Evolutionary conservation across 139 green algal species (phyloP), one percentile per base, ranked within the genome.

Genomic region (Chlamydomonas sphaeroides): DNA sequence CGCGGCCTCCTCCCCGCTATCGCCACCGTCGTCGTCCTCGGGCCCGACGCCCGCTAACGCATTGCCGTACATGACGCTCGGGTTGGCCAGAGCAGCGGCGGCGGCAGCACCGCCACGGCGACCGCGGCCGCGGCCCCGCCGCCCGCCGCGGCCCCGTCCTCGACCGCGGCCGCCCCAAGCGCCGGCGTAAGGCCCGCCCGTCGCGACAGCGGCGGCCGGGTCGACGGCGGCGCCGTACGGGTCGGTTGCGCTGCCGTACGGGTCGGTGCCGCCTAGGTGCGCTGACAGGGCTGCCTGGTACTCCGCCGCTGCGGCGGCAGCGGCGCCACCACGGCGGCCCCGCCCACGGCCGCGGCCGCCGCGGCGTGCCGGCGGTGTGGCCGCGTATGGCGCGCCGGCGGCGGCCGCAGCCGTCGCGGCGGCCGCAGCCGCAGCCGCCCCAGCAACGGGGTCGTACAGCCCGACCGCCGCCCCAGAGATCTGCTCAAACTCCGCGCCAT

Each of bases 281-380:
- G 45, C 45, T 14, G 10, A 10, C 45, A 21, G 11, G 45, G 11
- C 45, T 10, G 10, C 45, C 11, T 53, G 11, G 45, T 53, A 21
- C 11, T 53, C 45, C 45, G 11, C 45, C 45, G 10, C 45, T 14
- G 10, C 45, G 45, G 11, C 45, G 14, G 45, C 11, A 10, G 45
- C 45, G 45, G 45, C 45, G 21, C 70, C 51, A 26, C 70, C n/a
- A 18, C 70, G 32, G 5, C 33, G 14, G 11, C 33, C n/a, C 65
- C 65, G 32, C 38, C 66, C 38, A 33, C 68, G 68, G 26, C 69
- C 70, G 51, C 70, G 51, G 53, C 70, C 57, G 5, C 72, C 36
- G 2, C 72, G 56, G 23, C 56, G 36, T 33, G 17, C 53, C 17
- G 11, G 21, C 17, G 23, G 11, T 30, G 20, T 30, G 21, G 5